Evolutionary conservation across 2,329 filamentous ascomycete genomes (phyloP), one percentile per base, ranked within the genome.

Genomic region (Calonectria pteridis): DNA sequence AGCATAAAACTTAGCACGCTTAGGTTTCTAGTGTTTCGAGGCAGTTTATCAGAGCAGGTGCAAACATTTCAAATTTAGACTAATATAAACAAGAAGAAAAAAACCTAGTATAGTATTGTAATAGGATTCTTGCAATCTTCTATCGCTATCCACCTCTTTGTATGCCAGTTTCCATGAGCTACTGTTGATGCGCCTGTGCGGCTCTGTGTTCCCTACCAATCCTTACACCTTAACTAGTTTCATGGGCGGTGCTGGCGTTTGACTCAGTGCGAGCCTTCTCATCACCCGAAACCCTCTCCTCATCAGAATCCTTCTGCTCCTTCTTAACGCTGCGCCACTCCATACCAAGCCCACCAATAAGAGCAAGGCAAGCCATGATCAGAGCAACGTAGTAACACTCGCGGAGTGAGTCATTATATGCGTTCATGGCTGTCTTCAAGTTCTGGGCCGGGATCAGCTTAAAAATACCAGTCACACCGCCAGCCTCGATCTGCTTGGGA

Each of bases 381-480:
- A 93, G 84, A 2, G 87, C 88, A 11, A 94, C 89, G 74, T 90
- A 89, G 80, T 93, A 94, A 0, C 89, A 88, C 72, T 88, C 84
- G 2, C 87, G 87, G 46, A 95, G 82, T 0, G 92, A 87, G 29
- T 85, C 81, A 79, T 94, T 94, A 84, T 95, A 95, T 0, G 88
- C 91, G 0, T 69, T 23, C 35, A 73, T 20, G 3, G 70, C 67
- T 1, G 29, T 26, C 4, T 31, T 29, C n/a, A 75, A 35, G 16
- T 68, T 28, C 23, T 63, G 29, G 1, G 46, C 7, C 28, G 73
- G 71, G 13, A 75, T 23, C 26, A 68, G 53, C 11, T 65, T 26
- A 20, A 58, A 71, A 14, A 75, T 58, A 14, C 67, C 67, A 6
- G 73, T 75, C 1, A 64, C 73, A 23, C 73, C 73, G 7, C 67